These are phyloP conservation scores for Saccharomyces jurei DNA, from an alignment of 805 yeast species.

Conservation along the genomic window DNA sequence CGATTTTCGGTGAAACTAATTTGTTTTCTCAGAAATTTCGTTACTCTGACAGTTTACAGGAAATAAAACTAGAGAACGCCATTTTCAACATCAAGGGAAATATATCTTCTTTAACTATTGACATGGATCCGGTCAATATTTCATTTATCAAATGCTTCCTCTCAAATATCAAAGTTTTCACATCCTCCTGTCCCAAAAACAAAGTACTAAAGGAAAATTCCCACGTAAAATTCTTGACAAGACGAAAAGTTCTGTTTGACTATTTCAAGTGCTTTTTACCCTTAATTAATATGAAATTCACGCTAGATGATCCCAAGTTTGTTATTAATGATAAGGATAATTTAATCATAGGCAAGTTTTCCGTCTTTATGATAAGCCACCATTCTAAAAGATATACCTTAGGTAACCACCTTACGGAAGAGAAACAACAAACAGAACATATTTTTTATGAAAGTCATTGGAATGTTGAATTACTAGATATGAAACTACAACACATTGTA, in stretches of 20 bases:
- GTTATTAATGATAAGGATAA: slow-evolving; percentile 28
- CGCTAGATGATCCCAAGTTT: slow-evolving; percentile 34
- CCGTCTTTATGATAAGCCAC: slow-evolving; percentile 20
- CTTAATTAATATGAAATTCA: slow-evolving; percentile 28
- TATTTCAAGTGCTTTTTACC: slow-evolving; percentile 29
- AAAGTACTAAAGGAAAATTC: slow-evolving; percentile 7
- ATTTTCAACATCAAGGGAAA: slow-evolving; percentile 33
- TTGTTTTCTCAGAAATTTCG: slow-evolving; percentile 31
- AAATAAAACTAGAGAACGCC: slow-evolving; percentile 23
- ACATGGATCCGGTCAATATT: slow-evolving; percentile 35
- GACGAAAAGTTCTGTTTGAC: slow-evolving; percentile 5
- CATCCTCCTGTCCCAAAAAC: slow-evolving; percentile 8
- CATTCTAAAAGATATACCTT: slow-evolving; percentile 15
- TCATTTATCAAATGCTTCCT: slow-evolving; percentile 30
- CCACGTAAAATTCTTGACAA: slow-evolving; percentile 4
- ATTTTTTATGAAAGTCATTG: slow-evolving; percentile 14
- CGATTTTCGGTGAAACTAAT: slow-evolving; percentile 35
- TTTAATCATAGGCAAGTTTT: slow-evolving; percentile 25
- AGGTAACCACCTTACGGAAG: slow-evolving; percentile 1
- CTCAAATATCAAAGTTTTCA: slow-evolving; percentile 23
- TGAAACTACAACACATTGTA: slow-evolving; percentile 17
- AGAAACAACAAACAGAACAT: slow-evolving; percentile 4
- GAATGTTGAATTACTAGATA: slow-evolving; percentile 18
- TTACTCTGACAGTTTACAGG: slow-evolving; percentile 12
- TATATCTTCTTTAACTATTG: slow-evolving; percentile 38